Evolutionary conservation across 306 rosid species (phyloP).

Genomic region (Cicer bijugum): DNA sequence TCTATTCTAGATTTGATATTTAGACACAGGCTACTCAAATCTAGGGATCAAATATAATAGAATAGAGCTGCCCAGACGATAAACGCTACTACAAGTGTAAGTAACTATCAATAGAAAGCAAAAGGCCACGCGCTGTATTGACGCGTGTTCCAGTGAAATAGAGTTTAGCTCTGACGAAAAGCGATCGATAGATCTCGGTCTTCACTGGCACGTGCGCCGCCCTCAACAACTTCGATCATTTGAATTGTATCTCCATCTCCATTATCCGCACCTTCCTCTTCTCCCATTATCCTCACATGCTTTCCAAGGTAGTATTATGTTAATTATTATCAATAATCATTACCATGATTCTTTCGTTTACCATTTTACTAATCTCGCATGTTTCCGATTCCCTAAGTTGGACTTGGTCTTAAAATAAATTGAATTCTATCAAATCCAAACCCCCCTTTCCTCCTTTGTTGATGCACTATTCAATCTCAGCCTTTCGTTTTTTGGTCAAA

Average conservation of each 20-base stretch:
- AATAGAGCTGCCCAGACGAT: too few relatives aligned
- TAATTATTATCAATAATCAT: background rate
- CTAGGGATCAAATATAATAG: too few relatives aligned
- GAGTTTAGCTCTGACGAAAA: too few relatives aligned
- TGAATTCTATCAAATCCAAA: too few relatives aligned
- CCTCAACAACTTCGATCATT: background rate
- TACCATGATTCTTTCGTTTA: background rate
- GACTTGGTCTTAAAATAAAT: background rate
- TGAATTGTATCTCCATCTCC: background rate
- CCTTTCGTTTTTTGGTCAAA: background rate
- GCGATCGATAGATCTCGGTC: background rate
- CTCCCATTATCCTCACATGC: background rate
- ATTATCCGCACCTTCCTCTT: background rate
- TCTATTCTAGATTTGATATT: too few relatives aligned
- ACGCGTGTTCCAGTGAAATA: background rate
- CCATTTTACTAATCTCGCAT: background rate
- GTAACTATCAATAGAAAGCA: too few relatives aligned
- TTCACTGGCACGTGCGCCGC: background rate
- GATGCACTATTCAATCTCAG: constrained; percentile 23
- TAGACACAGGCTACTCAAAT: too few relatives aligned
- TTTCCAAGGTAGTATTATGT: constrained; percentile 1
- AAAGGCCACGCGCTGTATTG: background rate
- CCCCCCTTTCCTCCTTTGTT: constrained; percentile 22
- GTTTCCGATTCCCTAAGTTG: background rate
- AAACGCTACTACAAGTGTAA: too few relatives aligned